Base-by-base conservation (phyloP, 371 early-diverging fungal species). In the Mortierella sp. region DNA sequence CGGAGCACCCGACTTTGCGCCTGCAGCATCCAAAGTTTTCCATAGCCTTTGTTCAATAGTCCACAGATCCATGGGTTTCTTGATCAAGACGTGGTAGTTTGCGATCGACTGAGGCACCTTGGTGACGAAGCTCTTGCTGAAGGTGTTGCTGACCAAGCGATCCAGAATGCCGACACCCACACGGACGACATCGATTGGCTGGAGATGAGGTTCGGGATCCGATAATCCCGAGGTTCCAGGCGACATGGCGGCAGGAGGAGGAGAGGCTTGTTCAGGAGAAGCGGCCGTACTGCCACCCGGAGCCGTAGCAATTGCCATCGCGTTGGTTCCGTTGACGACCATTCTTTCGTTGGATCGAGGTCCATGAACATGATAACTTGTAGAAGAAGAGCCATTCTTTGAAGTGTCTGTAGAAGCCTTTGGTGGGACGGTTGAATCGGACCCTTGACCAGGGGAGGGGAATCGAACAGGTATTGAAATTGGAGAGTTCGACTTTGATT, bases 51-150 rank as follows among this genome's bases (percentile, higher is more conserved):
- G 88, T 67, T 88, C 90, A 53, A 95, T 91, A 6, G 95, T 96
- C 26, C 89, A 87, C 24, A 96, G 76, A 80, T 96, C 96, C 93
- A 96, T 96, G 21, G 96, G 95, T 46, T 90, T 86, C 73, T 91
- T 91, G 79, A 96, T 94, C 59, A 89, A 88, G 10, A 75, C 81
- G 48, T 90, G 83, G 82, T 96, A 95, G 70, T 74, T 79, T 16
- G 82, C 46, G 6, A 76, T 50, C 13, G 82, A 73, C 28, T 59
- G 53, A 0, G 86, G 86, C 51, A 86, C 86, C 71, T 81, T 81
- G 50, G 77, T 86, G 77, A 86, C 76, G 67, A 86, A 86, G 72
- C 77, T 79, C 55, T 81, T 86, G 71, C 81, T 71, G 34, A 81
- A 81, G 2, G 86, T 81, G 31, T 86, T 76, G 64, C 82, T 71